A percentile compares a stretch with the other conserved stretches of the same genome.
Conservation (phyloP, 306 rosid genomes). For the Macrotyloma uniflorum region DNA sequence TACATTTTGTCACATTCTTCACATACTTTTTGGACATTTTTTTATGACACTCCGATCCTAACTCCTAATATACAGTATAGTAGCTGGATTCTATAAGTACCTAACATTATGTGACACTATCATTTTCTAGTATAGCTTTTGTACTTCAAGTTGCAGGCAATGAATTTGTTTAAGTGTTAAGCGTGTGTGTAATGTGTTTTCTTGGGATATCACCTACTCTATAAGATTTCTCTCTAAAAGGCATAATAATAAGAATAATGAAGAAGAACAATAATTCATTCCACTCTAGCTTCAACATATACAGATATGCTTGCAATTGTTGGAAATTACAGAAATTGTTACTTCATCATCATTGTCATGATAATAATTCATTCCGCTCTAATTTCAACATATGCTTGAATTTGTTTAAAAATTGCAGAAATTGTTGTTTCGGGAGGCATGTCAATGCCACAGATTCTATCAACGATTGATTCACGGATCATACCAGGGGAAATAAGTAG, state of each 20-base stretch:
- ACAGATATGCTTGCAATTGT: too few species aligned
- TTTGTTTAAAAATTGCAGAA: constrained; percentile 55
- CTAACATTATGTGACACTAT: not conserved
- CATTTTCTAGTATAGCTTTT: not conserved
- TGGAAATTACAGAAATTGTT: constrained; percentile 76
- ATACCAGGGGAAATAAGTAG: constrained; percentile 60
- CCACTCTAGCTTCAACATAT: not conserved
- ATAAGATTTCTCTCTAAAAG: not conserved
- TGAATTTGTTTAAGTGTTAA: not conserved
- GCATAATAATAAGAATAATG: not conserved
- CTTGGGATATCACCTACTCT: not conserved
- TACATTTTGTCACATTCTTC: not conserved
- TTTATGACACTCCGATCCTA: not conserved
- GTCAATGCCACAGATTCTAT: constrained; percentile 91
- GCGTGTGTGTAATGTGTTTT: not conserved
- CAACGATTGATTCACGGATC: constrained; percentile 57
- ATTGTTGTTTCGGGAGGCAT: constrained; percentile 95
- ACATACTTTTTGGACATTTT: not conserved
- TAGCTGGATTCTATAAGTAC: not conserved
- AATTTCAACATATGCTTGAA: not conserved
- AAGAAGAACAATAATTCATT: not conserved
- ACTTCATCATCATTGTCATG: too few species aligned
- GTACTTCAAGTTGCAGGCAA: not conserved
- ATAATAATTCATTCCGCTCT: too few species aligned
- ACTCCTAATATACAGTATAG: not conserved